Base-by-base conservation (phyloP, 371 early-diverging fungal species). In the Actinomortierella ambigua region DNA sequence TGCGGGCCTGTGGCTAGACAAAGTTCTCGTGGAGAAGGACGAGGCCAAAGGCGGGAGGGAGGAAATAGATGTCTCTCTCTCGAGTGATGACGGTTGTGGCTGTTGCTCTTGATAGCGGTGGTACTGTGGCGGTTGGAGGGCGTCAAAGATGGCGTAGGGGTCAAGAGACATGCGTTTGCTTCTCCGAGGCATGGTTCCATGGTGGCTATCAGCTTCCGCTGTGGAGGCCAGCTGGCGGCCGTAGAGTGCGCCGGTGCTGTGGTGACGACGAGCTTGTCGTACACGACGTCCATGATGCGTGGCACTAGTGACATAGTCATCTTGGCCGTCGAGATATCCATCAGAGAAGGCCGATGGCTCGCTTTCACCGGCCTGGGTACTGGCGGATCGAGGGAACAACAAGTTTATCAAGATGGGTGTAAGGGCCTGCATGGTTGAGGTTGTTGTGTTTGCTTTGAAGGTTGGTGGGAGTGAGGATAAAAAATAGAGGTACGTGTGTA, bases 91-190 rank as follows among this genome's bases (percentile, higher is more conserved):
- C 60, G 13, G 57, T 29, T 7, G 40, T 44, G 29, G 40, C 18
- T 47, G 40, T 55, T 59, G 22, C 57, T 50, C 34, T 67, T 55
- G 34, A 75, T 53, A 26, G 57, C 84, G 14, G 61, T 63, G 44
- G 81, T 81, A 44, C 90, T 89, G 55, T 58, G 51, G 65, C 59
- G 27, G 65, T 56, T 28, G 71, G 51, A 17, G 22, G 44, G 57
- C 82, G 51, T 91, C 89, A 61, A 92, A 90, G 50, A 89, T 83
- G 34, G 90, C 83, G 73, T 89, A 95, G 53, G 93, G 90, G 40
- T 34, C 34, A 4, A 94, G 94, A 28, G 95, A 92, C 78, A 94
- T 94, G 47, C 93, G 93, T 81, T 93, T 92, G 28, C 90, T 93
- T 11, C 11, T 11, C 11, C 34, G 34, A 11, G 34, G 11, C 4